phyloP scores from a whole-genome alignment of 768 basidiomycete species.

The Mycena metata region DNA sequence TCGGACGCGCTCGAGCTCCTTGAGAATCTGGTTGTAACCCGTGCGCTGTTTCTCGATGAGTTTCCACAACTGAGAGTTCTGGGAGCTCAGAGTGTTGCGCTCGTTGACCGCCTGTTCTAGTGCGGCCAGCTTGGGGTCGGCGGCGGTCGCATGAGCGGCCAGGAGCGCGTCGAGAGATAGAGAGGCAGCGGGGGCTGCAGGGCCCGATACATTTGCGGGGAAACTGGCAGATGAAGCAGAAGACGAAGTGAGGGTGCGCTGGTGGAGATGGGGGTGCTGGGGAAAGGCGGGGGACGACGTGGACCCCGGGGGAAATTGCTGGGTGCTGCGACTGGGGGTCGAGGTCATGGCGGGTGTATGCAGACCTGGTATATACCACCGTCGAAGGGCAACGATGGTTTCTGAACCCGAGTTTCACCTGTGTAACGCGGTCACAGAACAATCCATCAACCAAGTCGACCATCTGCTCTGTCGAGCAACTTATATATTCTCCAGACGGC shows the following conservation, averaged over 20 bases:
- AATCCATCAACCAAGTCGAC: too few species aligned
- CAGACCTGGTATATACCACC: conserved; percentile 27
- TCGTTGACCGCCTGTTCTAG: conserved; percentile 85
- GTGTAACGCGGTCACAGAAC: not conserved
- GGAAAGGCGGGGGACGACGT: conserved; percentile 48
- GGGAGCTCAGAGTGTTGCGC: conserved; percentile 82
- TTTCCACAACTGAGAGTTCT: conserved; percentile 95
- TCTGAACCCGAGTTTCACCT: not conserved
- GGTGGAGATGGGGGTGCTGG: conserved; percentile 28
- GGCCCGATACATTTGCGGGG: conserved; percentile 37
- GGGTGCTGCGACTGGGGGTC: conserved; percentile 36
- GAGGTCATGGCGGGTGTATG: conserved; percentile 25
- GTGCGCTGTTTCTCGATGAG: conserved; percentile 92
- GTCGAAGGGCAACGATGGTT: too few species aligned
- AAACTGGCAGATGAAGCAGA: conserved; percentile 44
- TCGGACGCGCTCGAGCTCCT: conserved; percentile 88
- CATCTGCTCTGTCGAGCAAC: too few species aligned
- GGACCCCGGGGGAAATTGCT: conserved; percentile 6
- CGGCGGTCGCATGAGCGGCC: conserved; percentile 62
- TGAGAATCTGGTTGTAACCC: conserved; percentile 83
- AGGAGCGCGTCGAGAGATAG: conserved; percentile 69
- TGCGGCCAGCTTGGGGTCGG: conserved; percentile 73
- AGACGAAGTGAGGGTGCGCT: conserved; percentile 44
- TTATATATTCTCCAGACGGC: too few species aligned
- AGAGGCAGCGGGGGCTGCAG: conserved; percentile 48